These are phyloP conservation scores for Fragosphaeria purpurea DNA, from an alignment of 2,329 filamentous ascomycete genomes.

Conservation along the genomic window DNA sequence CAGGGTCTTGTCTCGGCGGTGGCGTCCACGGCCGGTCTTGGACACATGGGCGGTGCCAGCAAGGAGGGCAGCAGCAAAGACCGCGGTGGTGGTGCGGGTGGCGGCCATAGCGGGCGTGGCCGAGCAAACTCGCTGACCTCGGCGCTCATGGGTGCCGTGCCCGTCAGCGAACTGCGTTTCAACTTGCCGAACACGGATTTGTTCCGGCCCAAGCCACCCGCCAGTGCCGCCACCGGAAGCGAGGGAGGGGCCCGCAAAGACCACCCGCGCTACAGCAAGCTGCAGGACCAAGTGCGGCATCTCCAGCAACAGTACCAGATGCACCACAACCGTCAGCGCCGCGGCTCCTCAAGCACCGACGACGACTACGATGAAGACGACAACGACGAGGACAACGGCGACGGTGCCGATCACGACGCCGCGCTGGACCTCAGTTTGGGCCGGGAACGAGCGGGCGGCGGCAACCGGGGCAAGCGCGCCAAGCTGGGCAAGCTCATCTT, in stretches of 20 bases:
- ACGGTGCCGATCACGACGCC: conserved; percentile 27
- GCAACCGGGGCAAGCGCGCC: conserved; percentile 72
- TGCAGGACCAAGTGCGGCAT: conserved; percentile 32
- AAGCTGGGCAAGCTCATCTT: conserved; percentile 93
- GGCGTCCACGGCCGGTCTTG: conserved; percentile 9
- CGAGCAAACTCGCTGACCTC: conserved; percentile 17
- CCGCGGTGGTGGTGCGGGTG: background rate
- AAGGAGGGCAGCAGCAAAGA: background rate
- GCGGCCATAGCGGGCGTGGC: conserved; percentile 12
- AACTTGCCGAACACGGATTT: conserved; percentile 60
- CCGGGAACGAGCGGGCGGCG: conserved; percentile 75
- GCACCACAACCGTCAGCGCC: conserved; percentile 19
- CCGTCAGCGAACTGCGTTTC: conserved; percentile 79
- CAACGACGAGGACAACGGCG: conserved; percentile 20
- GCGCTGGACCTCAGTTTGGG: conserved; percentile 54
- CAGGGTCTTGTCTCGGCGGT: conserved; percentile 17
- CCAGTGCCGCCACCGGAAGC: background rate
- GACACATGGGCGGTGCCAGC: too few relatives aligned
- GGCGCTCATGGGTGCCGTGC: conserved; percentile 26
- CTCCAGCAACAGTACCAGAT: conserved; percentile 12
- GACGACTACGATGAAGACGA: conserved; percentile 30
- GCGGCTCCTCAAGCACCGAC: background rate
- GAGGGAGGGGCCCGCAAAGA: conserved; percentile 1
- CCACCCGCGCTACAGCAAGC: conserved; percentile 19
- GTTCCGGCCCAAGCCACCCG: conserved; percentile 18